phyloP scores from a whole-genome alignment of 1,284 basidiomycete genomes.

The Cystobasidium sp. region DNA sequence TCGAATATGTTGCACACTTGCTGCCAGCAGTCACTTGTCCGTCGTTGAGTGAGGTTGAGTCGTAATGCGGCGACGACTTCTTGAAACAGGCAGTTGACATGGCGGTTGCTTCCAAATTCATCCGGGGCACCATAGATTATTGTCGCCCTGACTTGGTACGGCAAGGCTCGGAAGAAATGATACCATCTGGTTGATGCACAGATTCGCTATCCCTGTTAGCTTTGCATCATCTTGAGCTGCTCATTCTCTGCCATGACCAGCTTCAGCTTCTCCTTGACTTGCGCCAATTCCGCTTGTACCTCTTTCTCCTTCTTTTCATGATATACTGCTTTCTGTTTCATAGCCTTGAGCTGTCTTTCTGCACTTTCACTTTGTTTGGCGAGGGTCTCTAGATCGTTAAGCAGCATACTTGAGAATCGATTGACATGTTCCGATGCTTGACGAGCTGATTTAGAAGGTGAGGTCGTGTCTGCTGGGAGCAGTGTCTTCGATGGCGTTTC shows the following conservation, averaged over 20 bases:
- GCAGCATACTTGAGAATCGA: conserved; percentile 11
- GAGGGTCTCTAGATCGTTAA: conserved; percentile 12
- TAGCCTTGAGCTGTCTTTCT: conserved; percentile 41
- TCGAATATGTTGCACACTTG: too few species aligned
- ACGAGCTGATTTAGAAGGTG: conserved; percentile 28
- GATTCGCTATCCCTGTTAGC: too few species aligned
- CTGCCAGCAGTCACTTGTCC: too few species aligned
- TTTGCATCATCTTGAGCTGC: conserved; percentile 25
- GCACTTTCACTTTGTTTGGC: conserved; percentile 11
- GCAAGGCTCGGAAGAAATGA: too few species aligned
- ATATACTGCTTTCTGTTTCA: conserved; percentile 33
- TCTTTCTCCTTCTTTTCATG: conserved; percentile 32
- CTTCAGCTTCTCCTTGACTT: conserved; percentile 29
- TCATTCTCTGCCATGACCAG: conserved; percentile 32
- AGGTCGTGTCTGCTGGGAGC: conserved; percentile 10
- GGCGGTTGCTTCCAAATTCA: too few species aligned
- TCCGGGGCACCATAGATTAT: too few species aligned
- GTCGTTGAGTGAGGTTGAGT: too few species aligned
- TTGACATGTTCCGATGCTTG: conserved; percentile 11
- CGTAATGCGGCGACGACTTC: too few species aligned
- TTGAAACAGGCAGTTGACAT: too few species aligned
- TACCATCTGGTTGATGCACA: too few species aligned
- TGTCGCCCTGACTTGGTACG: too few species aligned
- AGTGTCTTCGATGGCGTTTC: conserved; percentile 27
- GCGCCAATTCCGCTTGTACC: conserved; percentile 10